These are phyloP conservation scores for Phytopythium chamaehyphon DNA, from an alignment of 352 stramenopile species.

Conservation along the genomic window DNA sequence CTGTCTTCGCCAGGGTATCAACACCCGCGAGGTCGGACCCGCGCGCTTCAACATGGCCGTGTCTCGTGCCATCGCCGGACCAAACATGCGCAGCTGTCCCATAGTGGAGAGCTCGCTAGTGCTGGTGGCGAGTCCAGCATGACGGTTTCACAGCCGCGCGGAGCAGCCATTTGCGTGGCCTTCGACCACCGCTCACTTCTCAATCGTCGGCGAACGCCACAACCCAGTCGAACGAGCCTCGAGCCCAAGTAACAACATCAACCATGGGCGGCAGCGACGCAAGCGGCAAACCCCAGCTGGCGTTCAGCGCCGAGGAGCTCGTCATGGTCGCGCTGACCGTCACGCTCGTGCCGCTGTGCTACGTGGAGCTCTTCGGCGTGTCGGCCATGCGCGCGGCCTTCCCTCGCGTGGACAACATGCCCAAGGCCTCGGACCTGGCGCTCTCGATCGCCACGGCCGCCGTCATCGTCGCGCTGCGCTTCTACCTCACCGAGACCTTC, in stretches of 20 bases:
- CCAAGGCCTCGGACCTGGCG: slow-evolving; percentile 20
- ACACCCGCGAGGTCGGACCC: neutral
- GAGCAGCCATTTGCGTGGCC: too few relatives aligned
- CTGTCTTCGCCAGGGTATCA: neutral
- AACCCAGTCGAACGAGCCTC: too few relatives aligned
- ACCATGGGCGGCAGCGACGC: slow-evolving; percentile 26
- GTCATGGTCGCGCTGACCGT: slow-evolving; percentile 24
- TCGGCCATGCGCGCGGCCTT: slow-evolving; percentile 30
- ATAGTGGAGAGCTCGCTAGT: neutral
- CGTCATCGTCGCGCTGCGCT: slow-evolving; percentile 25
- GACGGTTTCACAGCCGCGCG: too few relatives aligned
- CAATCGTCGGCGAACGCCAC: neutral
- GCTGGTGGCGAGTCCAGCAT: too few relatives aligned
- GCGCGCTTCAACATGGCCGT: slow-evolving; percentile 3
- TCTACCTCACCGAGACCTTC: slow-evolving; percentile 15
- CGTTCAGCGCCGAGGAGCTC: slow-evolving; percentile 29
- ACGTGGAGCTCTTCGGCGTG: slow-evolving; percentile 28
- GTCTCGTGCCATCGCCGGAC: slow-evolving; percentile 2
- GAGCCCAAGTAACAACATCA: slow-evolving; percentile 6
- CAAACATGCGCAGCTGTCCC: slow-evolving; percentile 4
- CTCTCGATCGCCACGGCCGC: slow-evolving; percentile 20
- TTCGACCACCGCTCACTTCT: too few relatives aligned
- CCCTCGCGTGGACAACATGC: slow-evolving; percentile 21
- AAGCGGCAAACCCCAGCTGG: slow-evolving; percentile 11
- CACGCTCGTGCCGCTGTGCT: slow-evolving; percentile 22